Evolutionary conservation across 371 early-diverging fungal species (phyloP).

Genomic region (Blyttiomyces sp.): DNA sequence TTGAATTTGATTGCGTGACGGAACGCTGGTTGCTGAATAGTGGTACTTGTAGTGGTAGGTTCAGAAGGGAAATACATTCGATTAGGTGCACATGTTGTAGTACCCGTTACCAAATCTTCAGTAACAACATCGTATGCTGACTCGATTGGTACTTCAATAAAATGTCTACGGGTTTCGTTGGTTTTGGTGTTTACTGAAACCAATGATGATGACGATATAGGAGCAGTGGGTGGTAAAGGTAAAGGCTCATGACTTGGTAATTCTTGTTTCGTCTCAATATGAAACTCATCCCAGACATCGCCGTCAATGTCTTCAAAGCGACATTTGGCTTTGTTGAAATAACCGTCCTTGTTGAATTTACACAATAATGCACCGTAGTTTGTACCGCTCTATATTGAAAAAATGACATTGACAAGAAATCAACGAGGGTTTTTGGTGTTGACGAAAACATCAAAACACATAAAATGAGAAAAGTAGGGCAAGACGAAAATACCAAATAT

Average conservation of each 20-base stretch:
- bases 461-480: no score
- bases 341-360: slow-evolving; percentile 24
- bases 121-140: background rate
- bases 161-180: background rate
- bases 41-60: background rate
- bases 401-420: no score
- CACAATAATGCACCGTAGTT: slow-evolving; percentile 41
- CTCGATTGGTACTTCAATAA: slow-evolving; percentile 1
- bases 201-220: no score
- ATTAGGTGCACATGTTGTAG: background rate
- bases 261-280: slow-evolving; percentile 3
- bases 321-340: slow-evolving; percentile 27
- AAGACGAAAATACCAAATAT: background rate
- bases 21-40: no score
- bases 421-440: background rate
- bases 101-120: background rate
- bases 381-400: slow-evolving; percentile 31
- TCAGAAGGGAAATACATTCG: background rate
- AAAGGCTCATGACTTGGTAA: no score
- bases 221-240: no score
- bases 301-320: slow-evolving; percentile 32
- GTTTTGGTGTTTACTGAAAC: no score
- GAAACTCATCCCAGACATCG: slow-evolving; percentile 31
- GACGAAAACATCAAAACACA: background rate
- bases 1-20: slow-evolving; percentile 10